Percentiles rank a stretch among this genome's conserved stretches.
Conservation (phyloP, 1,284 basidiomycete species). For the Golubevia sp. region DNA sequence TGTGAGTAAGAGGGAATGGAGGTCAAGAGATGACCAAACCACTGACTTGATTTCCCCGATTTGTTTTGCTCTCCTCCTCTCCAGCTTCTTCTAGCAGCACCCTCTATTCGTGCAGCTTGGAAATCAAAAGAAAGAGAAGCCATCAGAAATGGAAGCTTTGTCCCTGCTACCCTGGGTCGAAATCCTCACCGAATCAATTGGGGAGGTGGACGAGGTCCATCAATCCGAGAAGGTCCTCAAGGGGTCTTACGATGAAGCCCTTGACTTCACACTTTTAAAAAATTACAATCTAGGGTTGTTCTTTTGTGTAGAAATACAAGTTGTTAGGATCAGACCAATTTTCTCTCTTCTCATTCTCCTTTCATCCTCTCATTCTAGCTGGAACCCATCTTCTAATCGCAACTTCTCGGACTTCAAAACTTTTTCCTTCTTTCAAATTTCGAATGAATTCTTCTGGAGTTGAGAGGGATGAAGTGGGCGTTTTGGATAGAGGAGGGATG, state of each 20-base stretch:
- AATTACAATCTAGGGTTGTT: too few species aligned
- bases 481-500: conserved; percentile 33
- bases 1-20: conserved; percentile 8
- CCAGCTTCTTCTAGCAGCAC: conserved; percentile 27
- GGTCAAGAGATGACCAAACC: neutral
- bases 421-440: conserved; percentile 69
- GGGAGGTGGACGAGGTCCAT: too few species aligned
- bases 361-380: conserved; percentile 83
- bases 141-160: too few species aligned
- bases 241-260: too few species aligned
- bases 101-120: conserved; percentile 43
- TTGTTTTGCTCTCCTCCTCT: neutral
- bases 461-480: conserved; percentile 16
- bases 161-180: too few species aligned
- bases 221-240: too few species aligned
- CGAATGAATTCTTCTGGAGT: conserved; percentile 65
- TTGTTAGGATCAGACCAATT: too few species aligned
- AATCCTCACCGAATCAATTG: too few species aligned
- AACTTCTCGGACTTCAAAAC: conserved; percentile 76
- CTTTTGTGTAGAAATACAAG: too few species aligned
- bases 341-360: too few species aligned
- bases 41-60: neutral
- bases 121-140: conserved; percentile 30
- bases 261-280: too few species aligned
- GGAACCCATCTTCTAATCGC: conserved; percentile 84